Base-by-base conservation (phyloP, 192 early-diverging fungal species). In the Podila epigama region DNA sequence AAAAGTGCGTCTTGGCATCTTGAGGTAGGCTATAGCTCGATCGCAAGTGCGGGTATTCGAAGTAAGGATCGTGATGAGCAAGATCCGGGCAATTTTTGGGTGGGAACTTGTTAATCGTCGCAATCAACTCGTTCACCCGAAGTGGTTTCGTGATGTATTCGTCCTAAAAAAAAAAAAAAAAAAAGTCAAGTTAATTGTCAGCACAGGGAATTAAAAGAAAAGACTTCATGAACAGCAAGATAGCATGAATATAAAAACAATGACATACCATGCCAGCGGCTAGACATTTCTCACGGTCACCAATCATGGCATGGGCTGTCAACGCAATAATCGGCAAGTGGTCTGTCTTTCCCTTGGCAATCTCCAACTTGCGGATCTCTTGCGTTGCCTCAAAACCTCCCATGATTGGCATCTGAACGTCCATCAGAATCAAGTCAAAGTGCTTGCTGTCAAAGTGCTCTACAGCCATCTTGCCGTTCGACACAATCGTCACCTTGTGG, bases 321-420 rank as follows among this genome's bases (percentile, higher is more conserved):
- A 96, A 73, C 7, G 93, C 94, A 61, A 93, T 89, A 51, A 96
- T 95, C 0, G 93, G 93, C 20, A 90, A 90, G 53, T 88, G 86
- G 5, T 75, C 67, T 6, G 44, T 67, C 29, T 39, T 75, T 50
- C 54, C 64, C 53, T 70, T 66, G 60, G 83, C 63, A 5, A 85
- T 69, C 78, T 95, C 92, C 60, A 88, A 85, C 37, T 87, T 77
- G 48, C 92, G 86, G 64, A 95, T 95, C 61, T 85, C 83, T 68
- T 90, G 87, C 8, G 94, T 94, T 11, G 92, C 92, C 82, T 95
- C 93, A 55, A 93, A 94, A 28, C 94, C 94, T 48, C 91, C 93
- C 92, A 95, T 94, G 40, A 94, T 86, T 1, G 94, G 94, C 94
- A 95, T 93, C 82, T 93, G 92, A 22, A 94, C 90, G 65, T 95